A percentile compares a stretch with the other conserved stretches of the same genome.
These are phyloP conservation scores for Theobroma grandiflorum DNA, from an alignment of 441 rosid species.

Conservation along the genomic window DNA sequence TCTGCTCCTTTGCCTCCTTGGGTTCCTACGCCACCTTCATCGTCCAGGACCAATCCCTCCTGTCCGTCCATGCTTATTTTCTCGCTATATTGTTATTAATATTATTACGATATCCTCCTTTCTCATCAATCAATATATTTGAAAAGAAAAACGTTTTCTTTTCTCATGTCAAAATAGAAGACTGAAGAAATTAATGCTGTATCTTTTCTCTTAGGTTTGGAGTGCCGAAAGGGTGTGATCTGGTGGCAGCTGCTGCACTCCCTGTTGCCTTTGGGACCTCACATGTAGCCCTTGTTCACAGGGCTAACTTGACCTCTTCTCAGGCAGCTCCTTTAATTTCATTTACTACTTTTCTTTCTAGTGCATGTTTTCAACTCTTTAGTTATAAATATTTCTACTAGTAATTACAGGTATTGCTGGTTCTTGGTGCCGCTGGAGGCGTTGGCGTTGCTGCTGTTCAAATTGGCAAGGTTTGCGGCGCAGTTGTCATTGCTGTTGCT, in stretches of 20 bases:
- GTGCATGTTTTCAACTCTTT: background rate
- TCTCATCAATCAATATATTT: no score
- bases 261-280: conserved; percentile 97
- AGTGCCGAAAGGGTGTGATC: conserved; percentile 85
- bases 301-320: conserved; percentile 75
- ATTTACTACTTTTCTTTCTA: background rate
- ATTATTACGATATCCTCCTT: no score
- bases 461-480: conserved; percentile 87
- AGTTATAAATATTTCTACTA: background rate
- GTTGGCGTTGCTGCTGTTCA: conserved; percentile 96
- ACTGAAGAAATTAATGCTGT: no score
- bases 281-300: conserved; percentile 88
- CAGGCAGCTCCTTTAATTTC: conserved; percentile 51
- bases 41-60: conserved; percentile 72
- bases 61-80: conserved; percentile 37
- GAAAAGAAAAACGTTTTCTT: no score
- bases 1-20: conserved; percentile 65
- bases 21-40: conserved; percentile 89
- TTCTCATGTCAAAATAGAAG: no score
- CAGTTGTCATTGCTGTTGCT: conserved; percentile 84
- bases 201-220: conserved; percentile 43
- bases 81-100: no score
- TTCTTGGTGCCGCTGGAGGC: conserved; percentile 99
- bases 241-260: conserved; percentile 83
- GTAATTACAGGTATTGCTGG: conserved; percentile 69